These are phyloP conservation scores for Arabidopsis thaliana DNA, from an alignment of 345 rosid species.

Conservation along the genomic window TAIR10.1 NC_003074.8:17285501-17286000, in stretches of 20 bases:
- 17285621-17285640: background rate
- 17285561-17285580: slow-evolving; percentile 19
- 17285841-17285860: background rate
- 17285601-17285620: background rate
- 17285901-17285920: slow-evolving; percentile 20
- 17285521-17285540: slow-evolving; percentile 10
- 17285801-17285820: slow-evolving; percentile 25
- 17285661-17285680: background rate
- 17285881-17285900: background rate
- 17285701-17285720: slow-evolving; percentile 10
- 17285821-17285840: background rate
- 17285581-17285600: background rate
- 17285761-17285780: slow-evolving; percentile 15
- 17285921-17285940: slow-evolving; percentile 23
- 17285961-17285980: slow-evolving; percentile 42
- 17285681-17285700: background rate
- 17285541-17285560: slow-evolving; percentile 28
- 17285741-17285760: background rate
- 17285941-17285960: slow-evolving; percentile 53
- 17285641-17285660: background rate
- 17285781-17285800: background rate
- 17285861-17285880: slow-evolving; percentile 7
- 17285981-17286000: slow-evolving; percentile 6
- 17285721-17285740: background rate
- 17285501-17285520: background rate